Evolutionary conservation across 75 land plant species (phyloP).

Genomic region (Cunninghamia lanceolata): DNA sequence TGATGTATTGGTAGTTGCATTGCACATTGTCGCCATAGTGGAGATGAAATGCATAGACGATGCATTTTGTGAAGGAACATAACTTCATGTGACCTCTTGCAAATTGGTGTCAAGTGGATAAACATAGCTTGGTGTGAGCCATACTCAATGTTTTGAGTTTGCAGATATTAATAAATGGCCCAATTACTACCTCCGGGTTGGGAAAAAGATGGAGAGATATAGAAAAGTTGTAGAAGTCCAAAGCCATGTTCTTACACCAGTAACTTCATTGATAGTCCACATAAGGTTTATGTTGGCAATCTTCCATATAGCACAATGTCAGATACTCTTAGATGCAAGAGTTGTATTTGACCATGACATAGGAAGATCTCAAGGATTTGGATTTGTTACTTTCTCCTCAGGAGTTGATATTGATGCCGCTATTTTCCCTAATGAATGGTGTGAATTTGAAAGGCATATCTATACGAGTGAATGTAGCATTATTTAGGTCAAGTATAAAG

Average conservation of each 20-base stretch:
- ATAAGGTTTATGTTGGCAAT: constrained; percentile 86
- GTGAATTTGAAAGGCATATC: constrained; percentile 58
- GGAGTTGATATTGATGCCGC: constrained; percentile 59
- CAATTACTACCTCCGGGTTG: too few relatives aligned
- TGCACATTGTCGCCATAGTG: too few relatives aligned
- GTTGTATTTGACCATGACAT: constrained; percentile 67
- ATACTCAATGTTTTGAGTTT: too few relatives aligned
- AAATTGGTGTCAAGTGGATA: too few relatives aligned
- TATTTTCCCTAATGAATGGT: constrained; percentile 66
- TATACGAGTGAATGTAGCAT: constrained; percentile 53
- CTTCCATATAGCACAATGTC: constrained; percentile 70
- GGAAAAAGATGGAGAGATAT: too few relatives aligned
- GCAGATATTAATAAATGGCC: too few relatives aligned
- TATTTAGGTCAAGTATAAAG: constrained; percentile 37
- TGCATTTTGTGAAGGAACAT: too few relatives aligned
- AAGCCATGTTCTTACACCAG: background rate
- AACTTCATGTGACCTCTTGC: too few relatives aligned
- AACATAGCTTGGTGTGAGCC: too few relatives aligned
- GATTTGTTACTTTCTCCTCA: constrained; percentile 71
- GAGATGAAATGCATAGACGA: too few relatives aligned
- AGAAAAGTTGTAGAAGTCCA: background rate
- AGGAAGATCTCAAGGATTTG: constrained; percentile 86
- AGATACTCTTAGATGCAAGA: constrained; percentile 52
- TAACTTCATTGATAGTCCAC: constrained; percentile 47
- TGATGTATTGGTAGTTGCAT: too few relatives aligned